Base-by-base conservation (phyloP, 2,329 filamentous ascomycete genomes). In the Paraconiothyrium brasiliense region DNA sequence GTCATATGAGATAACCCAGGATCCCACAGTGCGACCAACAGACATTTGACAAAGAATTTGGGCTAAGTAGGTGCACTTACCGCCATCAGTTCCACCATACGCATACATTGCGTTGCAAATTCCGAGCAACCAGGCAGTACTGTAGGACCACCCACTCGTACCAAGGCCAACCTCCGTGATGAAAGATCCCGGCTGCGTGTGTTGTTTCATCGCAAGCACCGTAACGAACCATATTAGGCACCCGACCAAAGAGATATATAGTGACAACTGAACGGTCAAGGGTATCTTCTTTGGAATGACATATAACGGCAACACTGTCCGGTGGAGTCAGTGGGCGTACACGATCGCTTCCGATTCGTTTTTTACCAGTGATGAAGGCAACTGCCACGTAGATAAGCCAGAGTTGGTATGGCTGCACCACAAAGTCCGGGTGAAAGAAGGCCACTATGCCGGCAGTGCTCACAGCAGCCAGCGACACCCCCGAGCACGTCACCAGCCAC, bases 61-160 rank as follows among this genome's bases (percentile, higher is more conserved):
- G 27, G 6, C 4, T 6, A 30, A 30, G 5, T 22, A 20, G 16
- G 41, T 4, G 41, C 11, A 32, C 46, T 48, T 32, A 48, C 24
- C 52, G 8, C 35, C 55, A 50, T 57, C 55, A 11, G 55, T 57
- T 20, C 55, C 55, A 32, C 27, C 44, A 30, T 48, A 57, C n/a
- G 55, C 55, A 37, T 57, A 57, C 55, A 57, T 57, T 13, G 55
- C 41, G 30, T 57, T 57, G 22, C 43, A 20, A 7, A 57, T 57
- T 11, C 27, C 55, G 9, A 57, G 14, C n/a, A 57, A 7, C 55
- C 55, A 57, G 4, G 55, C 55, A n/a, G 30, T 35, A 22, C 43
- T 35, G 22, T 47, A 34, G 2, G 55, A 57, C 55, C 55, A 57
- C 14, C 55, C 55, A 24, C 55, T 57, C 24, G 55, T 57, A 35